Evolutionary conservation across 495 filamentous ascomycete genomes (phyloP).

Genomic region (Staphylotrichum longicolle): DNA sequence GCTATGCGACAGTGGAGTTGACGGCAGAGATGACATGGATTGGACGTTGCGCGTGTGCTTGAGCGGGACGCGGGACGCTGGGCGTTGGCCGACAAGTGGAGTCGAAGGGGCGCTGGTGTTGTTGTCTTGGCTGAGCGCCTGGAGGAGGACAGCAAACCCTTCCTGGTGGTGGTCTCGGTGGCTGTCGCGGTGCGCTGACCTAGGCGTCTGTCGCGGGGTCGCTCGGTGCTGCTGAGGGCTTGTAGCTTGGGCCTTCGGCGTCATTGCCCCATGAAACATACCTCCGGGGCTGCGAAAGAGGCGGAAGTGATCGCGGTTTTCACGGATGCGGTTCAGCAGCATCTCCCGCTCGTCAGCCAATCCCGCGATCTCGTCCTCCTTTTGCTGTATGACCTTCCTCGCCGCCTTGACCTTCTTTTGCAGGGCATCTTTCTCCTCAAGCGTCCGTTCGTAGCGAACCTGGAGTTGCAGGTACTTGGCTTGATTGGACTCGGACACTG

Average conservation of each 20-base stretch:
- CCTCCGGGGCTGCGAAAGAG: conserved; percentile 59
- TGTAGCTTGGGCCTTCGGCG: conserved; percentile 50
- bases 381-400: conserved; percentile 66
- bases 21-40: conserved; percentile 77
- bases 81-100: conserved; percentile 44
- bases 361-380: conserved; percentile 63
- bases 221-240: conserved; percentile 49
- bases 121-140: conserved; percentile 71
- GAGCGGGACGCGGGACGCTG: conserved; percentile 46
- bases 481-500: conserved; percentile 41
- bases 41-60: conserved; percentile 67
- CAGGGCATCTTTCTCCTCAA: conserved; percentile 62
- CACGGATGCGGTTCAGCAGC: conserved; percentile 76
- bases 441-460: conserved; percentile 54
- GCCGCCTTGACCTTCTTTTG: conserved; percentile 62
- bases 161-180: conserved; percentile 46
- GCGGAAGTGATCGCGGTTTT: conserved; percentile 82
- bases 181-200: conserved; percentile 38
- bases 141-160: conserved; percentile 70
- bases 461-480: conserved; percentile 49
- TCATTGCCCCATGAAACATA: conserved; percentile 53
- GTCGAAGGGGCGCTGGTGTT: conserved; percentile 65
- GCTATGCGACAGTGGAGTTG: conserved; percentile 59
- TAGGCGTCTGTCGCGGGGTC: conserved; percentile 50
- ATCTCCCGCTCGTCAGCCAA: conserved; percentile 69